phyloP scores from a whole-genome alignment of 306 rosid genomes.

The Abrus pulchellus region DNA sequence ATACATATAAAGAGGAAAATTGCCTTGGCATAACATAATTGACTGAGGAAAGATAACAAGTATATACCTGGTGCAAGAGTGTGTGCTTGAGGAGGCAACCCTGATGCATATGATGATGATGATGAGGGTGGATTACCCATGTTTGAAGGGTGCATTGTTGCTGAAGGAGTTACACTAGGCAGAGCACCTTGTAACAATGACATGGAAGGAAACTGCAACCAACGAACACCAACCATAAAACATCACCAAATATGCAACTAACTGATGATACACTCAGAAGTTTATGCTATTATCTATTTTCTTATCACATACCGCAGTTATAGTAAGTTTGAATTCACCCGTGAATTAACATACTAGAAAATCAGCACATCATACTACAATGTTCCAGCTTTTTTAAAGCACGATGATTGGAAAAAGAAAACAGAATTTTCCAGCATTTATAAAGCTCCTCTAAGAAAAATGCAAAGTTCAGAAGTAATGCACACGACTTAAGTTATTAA shows the following conservation, averaged over 20 bases:
- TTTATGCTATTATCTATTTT: conserved; percentile 8
- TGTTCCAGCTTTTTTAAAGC: conserved; percentile 31
- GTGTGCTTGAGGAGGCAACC: conserved; percentile 62
- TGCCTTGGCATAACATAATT: conserved; percentile 18
- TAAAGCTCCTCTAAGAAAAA: conserved; percentile 30
- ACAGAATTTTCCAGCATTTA: conserved; percentile 23
- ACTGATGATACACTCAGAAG: conserved; percentile 29
- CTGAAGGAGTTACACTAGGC: conserved; percentile 64
- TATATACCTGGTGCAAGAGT: conserved; percentile 61
- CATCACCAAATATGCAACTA: conserved; percentile 36
- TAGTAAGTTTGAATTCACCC: conserved; percentile 12
- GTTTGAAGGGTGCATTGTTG: conserved; percentile 64
- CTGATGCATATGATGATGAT: conserved; percentile 52
- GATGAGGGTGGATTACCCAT: conserved; percentile 60
- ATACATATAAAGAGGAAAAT: conserved; percentile 24
- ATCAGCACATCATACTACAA: conserved; percentile 18
- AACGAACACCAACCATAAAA: conserved; percentile 43
- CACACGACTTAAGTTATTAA: neutral
- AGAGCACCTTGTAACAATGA: conserved; percentile 73
- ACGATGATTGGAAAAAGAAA: conserved; percentile 27
- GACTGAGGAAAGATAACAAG: conserved; percentile 33
- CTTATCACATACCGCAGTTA: conserved; percentile 10
- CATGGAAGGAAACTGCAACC: conserved; percentile 84
- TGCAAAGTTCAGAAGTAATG: neutral
- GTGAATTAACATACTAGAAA: conserved; percentile 20